These are phyloP conservation scores for Eurotiales sp. DNA, from an alignment of 2,329 filamentous ascomycete species.

Conservation along the genomic window DNA sequence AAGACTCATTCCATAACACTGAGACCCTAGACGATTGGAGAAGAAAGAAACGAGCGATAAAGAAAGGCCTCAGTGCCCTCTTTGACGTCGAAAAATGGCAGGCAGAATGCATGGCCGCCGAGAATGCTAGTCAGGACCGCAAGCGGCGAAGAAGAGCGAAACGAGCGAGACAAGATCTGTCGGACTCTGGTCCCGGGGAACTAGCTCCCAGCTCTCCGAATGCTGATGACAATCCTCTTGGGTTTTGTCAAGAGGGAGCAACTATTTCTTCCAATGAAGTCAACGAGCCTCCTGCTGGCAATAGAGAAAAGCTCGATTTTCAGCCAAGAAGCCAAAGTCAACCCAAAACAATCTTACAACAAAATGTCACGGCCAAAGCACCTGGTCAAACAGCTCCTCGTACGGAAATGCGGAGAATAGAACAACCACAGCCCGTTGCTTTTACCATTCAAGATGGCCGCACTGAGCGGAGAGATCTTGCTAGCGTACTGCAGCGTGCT, in stretches of 20 bases:
- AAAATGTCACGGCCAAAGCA: background rate
- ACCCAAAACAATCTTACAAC: background rate
- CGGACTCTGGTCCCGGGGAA: background rate
- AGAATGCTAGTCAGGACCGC: slow-evolving; percentile 22
- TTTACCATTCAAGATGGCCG: slow-evolving; percentile 4
- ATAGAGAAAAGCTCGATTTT: background rate
- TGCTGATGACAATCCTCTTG: background rate
- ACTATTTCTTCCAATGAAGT: too few species aligned
- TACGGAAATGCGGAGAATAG: background rate
- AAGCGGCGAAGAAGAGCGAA: slow-evolving; percentile 28
- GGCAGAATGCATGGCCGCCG: slow-evolving; percentile 20
- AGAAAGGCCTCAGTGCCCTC: slow-evolving; percentile 23
- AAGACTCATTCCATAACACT: slow-evolving; percentile 35
- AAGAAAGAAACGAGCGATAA: slow-evolving; percentile 29
- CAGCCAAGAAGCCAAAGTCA: background rate
- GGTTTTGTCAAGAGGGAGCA: too few species aligned
- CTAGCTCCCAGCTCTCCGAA: background rate
- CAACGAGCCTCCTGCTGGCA: too few species aligned
- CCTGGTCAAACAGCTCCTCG: background rate
- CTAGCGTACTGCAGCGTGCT: slow-evolving; percentile 3
- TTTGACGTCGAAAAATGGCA: slow-evolving; percentile 35
- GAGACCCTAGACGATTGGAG: slow-evolving; percentile 42
- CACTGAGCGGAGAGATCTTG: slow-evolving; percentile 4
- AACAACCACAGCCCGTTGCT: slow-evolving; percentile 3
- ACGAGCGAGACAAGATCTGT: slow-evolving; percentile 22